These are phyloP conservation scores for Crucibulum laeve DNA, from an alignment of 768 basidiomycete genomes.

Conservation along the genomic window DNA sequence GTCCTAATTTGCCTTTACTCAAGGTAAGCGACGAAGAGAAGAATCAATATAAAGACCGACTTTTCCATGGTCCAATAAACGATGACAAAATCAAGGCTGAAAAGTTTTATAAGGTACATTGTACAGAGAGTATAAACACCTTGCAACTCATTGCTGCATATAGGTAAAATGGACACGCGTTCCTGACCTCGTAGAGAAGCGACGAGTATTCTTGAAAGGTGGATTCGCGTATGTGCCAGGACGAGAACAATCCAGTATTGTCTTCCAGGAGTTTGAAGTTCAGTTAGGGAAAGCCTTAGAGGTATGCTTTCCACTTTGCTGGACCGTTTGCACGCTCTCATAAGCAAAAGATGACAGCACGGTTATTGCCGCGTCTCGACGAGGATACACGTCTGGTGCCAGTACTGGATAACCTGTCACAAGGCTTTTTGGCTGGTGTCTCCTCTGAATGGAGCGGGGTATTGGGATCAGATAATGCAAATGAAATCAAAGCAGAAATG, in stretches of 20 bases:
- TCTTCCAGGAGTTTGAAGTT: slow-evolving; percentile 81
- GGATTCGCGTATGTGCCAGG: slow-evolving; percentile 90
- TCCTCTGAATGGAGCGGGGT: slow-evolving; percentile 73
- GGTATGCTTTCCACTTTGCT: slow-evolving; percentile 34
- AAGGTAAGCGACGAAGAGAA: slow-evolving; percentile 65
- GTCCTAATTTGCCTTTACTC: slow-evolving; percentile 1
- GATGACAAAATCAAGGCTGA: slow-evolving; percentile 38
- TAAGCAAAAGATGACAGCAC: slow-evolving; percentile 66
- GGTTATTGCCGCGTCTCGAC: slow-evolving; percentile 84
- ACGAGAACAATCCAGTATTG: slow-evolving; percentile 74
- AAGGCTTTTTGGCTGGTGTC: slow-evolving; percentile 90
- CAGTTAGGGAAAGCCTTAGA: slow-evolving; percentile 73
- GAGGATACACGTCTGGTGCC: slow-evolving; percentile 91
- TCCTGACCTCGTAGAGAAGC: slow-evolving; percentile 82
- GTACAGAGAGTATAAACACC: background rate
- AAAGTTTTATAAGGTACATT: slow-evolving; percentile 71
- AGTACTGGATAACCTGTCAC: slow-evolving; percentile 85
- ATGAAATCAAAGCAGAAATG: slow-evolving; percentile 90
- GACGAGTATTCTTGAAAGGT: slow-evolving; percentile 69
- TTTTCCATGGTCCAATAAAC: slow-evolving; percentile 28
- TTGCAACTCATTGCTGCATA: background rate
- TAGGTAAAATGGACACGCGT: slow-evolving; percentile 97
- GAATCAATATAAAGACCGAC: slow-evolving; percentile 27
- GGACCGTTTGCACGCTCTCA: background rate
- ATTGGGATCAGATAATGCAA: slow-evolving; percentile 45